Evolutionary conservation across 345 rosid species (phyloP).

Genomic region (Murraya koenigii): DNA sequence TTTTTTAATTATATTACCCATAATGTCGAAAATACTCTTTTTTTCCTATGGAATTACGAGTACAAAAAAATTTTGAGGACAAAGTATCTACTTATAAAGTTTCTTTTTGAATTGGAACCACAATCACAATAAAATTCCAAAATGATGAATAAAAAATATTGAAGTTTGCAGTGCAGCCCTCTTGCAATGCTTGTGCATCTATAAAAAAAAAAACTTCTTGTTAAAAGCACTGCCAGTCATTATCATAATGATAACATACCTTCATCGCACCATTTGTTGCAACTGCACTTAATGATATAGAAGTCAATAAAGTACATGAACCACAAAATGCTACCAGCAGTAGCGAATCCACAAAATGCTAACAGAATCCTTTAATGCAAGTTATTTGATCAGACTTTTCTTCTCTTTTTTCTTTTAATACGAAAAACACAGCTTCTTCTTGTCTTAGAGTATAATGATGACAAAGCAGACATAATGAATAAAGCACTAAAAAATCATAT

Average conservation of each 20-base stretch:
- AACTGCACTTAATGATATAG: slow-evolving; percentile 95
- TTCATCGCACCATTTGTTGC: slow-evolving; percentile 99
- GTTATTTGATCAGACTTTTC: neutral
- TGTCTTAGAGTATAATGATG: neutral
- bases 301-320: slow-evolving; percentile 84
- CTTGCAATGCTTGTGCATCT: too few relatives aligned
- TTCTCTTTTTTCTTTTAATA: neutral
- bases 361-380: neutral
- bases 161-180: too few relatives aligned
- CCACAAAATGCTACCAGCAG: slow-evolving; percentile 89
- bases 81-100: too few relatives aligned
- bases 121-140: too few relatives aligned
- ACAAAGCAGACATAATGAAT: neutral
- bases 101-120: too few relatives aligned
- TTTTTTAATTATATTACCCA: too few relatives aligned
- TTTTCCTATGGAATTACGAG: too few relatives aligned
- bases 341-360: slow-evolving; percentile 39
- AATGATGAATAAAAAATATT: too few relatives aligned
- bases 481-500: too few relatives aligned
- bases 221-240: neutral
- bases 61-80: too few relatives aligned
- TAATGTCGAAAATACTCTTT: too few relatives aligned
- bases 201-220: too few relatives aligned
- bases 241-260: slow-evolving; percentile 36
- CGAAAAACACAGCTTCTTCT: neutral